Base-by-base conservation (phyloP, 2,329 filamentous ascomycete species). In the Aspergillus sp. region DNA sequence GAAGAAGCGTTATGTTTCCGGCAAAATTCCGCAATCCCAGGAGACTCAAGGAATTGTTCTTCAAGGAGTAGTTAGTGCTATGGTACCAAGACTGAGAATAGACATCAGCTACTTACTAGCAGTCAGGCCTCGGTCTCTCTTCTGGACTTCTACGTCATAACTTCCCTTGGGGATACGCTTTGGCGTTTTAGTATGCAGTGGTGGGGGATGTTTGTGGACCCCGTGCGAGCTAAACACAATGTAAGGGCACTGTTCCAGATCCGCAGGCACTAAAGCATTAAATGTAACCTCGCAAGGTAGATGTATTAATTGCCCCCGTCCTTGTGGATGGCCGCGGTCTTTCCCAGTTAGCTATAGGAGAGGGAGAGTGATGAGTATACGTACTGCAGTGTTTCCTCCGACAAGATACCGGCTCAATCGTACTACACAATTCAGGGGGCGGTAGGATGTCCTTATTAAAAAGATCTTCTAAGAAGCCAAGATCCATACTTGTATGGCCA, bases 201-300 rank as follows among this genome's bases (percentile, higher is more conserved):
- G 59, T 30, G 59, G 59, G 15, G 59, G 59, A 47, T 61, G 59
- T 30, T 54, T 34, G 39, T 61, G 59, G 12, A 61, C 22, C 5
- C 59, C 56, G 33, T 56, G 52, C 3, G 56, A 61, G n/a, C 46
- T 55, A 56, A 60, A 60, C 17, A 58, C n/a, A 11, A 56, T 24
- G 50, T 55, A 60, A 15, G 58, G 55, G 39, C 48, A 57, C 39
- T 48, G 22, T 6, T 17, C 30, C 15, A 60, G 41, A 47, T 58
- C 47, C n/a, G 50, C 55, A 42, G 58, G 58, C 15, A 60, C 51
- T 19, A 60, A 44, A n/a, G 55, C 55, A 45, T 45, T 53, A 24
- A 60, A 60, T 15, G 50, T 46, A 46, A 60, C 55, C 52, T 55
- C 19, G 37, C 54, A 60, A 13, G 13, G 2, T 13, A 37, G 52